Percentiles rank a stretch among this genome's conserved stretches.
Evolutionary conservation across 2,329 filamentous ascomycete species (phyloP).

Genomic region (Samsoniella hepiali): DNA sequence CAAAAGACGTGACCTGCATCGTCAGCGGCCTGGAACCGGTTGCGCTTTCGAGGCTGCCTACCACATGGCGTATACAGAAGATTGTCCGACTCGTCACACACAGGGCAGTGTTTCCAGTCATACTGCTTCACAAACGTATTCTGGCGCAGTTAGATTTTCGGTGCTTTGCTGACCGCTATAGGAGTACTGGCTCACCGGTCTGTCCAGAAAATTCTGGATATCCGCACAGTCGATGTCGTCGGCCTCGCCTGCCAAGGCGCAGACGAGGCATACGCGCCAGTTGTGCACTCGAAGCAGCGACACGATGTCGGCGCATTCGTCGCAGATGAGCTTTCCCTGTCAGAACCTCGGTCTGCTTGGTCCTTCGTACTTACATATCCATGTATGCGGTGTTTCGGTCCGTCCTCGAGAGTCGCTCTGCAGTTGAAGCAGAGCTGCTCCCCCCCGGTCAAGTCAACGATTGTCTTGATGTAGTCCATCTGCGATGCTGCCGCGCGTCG

Average conservation of each 20-base stretch:
- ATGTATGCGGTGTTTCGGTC: not conserved
- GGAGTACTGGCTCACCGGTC: not conserved
- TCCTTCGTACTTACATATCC: not conserved
- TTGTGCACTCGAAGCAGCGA: too few relatives aligned
- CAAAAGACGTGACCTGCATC: not conserved
- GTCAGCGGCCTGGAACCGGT: not conserved
- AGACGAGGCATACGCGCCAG: too few relatives aligned
- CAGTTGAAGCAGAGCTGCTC: slow-evolving; percentile 6
- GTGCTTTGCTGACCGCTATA: not conserved
- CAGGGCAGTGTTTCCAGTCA: not conserved
- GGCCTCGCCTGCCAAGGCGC: not conserved
- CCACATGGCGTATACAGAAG: not conserved
- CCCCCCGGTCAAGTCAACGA: not conserved
- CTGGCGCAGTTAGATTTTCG: not conserved
- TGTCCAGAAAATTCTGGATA: not conserved
- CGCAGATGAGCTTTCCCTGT: not conserved
- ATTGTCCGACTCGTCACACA: not conserved
- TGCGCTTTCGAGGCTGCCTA: not conserved
- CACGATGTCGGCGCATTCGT: too few relatives aligned
- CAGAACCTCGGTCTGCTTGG: not conserved
- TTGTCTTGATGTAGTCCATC: not conserved
- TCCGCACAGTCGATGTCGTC: not conserved
- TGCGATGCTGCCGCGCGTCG: not conserved
- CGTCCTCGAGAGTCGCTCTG: not conserved
- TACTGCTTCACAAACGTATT: not conserved